A percentile compares a stretch with the other conserved stretches of the same genome.
These are phyloP conservation scores for Boletus pseudopeckii DNA, from an alignment of 768 basidiomycete species.

Conservation along the genomic window DNA sequence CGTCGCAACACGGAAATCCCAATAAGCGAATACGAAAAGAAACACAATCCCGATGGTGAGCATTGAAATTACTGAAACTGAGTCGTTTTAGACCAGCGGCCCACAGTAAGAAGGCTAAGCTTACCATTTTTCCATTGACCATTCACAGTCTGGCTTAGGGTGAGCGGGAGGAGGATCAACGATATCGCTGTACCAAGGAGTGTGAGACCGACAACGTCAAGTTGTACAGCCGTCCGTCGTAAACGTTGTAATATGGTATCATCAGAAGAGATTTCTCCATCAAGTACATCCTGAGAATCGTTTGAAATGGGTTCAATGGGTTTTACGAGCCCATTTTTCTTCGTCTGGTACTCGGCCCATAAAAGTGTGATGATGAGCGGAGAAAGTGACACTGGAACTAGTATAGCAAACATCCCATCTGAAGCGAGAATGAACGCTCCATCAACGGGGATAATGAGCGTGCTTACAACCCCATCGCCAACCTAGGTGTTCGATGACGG, in stretches of 20 bases:
- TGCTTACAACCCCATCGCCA: slow-evolving; percentile 72
- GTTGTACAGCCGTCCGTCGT: slow-evolving; percentile 29
- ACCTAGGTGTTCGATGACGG: slow-evolving; percentile 41
- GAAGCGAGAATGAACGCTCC: slow-evolving; percentile 3
- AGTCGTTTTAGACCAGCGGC: slow-evolving; percentile 2
- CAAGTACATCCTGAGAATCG: neutral
- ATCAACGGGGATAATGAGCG: neutral
- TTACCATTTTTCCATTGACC: slow-evolving; percentile 46
- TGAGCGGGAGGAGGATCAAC: slow-evolving; percentile 54
- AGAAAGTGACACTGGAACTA: slow-evolving; percentile 47
- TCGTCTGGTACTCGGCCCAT: slow-evolving; percentile 52
- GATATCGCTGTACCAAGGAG: slow-evolving; percentile 49
- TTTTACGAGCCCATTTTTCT: slow-evolving; percentile 34
- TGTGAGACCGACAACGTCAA: slow-evolving; percentile 51
- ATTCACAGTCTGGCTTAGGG: slow-evolving; percentile 39
- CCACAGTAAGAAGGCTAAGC: neutral
- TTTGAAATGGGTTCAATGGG: neutral
- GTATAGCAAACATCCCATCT: slow-evolving; percentile 59
- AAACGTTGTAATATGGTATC: slow-evolving; percentile 5
- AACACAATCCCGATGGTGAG: slow-evolving; percentile 45
- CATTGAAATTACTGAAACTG: slow-evolving; percentile 52
- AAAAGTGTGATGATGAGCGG: slow-evolving; percentile 54
- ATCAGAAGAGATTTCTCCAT: neutral
- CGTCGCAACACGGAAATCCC: slow-evolving; percentile 49
- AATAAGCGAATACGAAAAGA: slow-evolving; percentile 42